Base-by-base conservation (phyloP, 768 basidiomycete species). In the Pisolithus albus region DNA sequence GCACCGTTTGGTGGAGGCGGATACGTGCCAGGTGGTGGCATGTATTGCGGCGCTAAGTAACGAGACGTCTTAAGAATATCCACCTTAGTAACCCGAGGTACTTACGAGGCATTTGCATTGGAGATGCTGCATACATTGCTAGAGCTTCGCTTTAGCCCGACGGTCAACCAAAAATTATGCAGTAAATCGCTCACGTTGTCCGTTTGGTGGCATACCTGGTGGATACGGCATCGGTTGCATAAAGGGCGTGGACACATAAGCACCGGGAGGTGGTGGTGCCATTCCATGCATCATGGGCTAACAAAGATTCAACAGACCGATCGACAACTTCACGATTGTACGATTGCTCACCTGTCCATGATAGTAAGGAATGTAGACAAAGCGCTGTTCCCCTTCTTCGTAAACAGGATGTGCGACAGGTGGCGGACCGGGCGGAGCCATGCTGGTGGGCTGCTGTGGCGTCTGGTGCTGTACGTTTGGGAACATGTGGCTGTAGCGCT, bases 51-150 rank as follows among this genome's bases (percentile, higher is more conserved):
- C 32, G 81, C 82, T 84, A 58, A n/a, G 7, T 51, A 49, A 18
- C 5, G 53, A 51, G 50, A 51, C 15, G 47, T 39, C 56, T 52
- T 53, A 45, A 32, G 5, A 21, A 46, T 32, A 28, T 21, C 49
- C 26, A 50, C 6, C 18, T 47, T 26, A 15, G 49, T 24, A 8
- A 18, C 15, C 56, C 19, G 21, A 41, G 36, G 39, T 37, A 79
- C 88, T 56, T 70, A 92, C 89, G 88, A 53, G 86, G 89, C 84
- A 92, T 89, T 61, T 88, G 86, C 88, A 92, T 91, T 46, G 75
- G 82, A 46, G 89, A 86, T 36, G 84, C 77, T 46, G 79, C 75
- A 59, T 92, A 92, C 87, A 92, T 92, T 16, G 84, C 86, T 83
- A 63, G 45, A 51, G 41, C 1, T 42, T 19, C 38, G 24, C 7